These are phyloP conservation scores for Pseudocercospora crystallina DNA, from an alignment of 2,329 filamentous ascomycete genomes.

Conservation along the genomic window DNA sequence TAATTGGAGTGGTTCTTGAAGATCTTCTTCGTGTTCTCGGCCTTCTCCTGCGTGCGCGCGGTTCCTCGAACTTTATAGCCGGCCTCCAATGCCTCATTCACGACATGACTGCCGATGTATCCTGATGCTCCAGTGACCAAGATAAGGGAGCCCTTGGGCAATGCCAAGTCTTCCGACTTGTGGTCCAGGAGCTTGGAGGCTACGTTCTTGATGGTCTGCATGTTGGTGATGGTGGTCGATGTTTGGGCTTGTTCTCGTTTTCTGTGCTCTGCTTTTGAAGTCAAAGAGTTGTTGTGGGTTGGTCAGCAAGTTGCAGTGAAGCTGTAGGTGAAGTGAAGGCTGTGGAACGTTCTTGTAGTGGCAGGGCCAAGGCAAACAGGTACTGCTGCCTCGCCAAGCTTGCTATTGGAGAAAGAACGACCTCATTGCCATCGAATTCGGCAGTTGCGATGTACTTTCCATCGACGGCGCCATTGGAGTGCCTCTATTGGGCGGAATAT, in stretches of 20 bases:
- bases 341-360: too few relatives aligned
- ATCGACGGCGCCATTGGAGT: too few relatives aligned
- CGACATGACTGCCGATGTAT: slow-evolving; percentile 31
- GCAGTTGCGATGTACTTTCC: too few relatives aligned
- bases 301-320: too few relatives aligned
- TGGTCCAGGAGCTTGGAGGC: slow-evolving; percentile 3
- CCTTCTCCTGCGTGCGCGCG: slow-evolving; percentile 24
- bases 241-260: not conserved
- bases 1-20: slow-evolving; percentile 25
- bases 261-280: too few relatives aligned
- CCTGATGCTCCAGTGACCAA: slow-evolving; percentile 34
- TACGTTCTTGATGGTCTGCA: slow-evolving; percentile 2
- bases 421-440: too few relatives aligned
- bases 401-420: too few relatives aligned
- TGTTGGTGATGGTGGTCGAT: not conserved
- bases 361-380: too few relatives aligned
- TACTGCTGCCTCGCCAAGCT: too few relatives aligned
- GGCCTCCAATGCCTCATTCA: slow-evolving; percentile 29
- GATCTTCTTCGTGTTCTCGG: slow-evolving; percentile 21
- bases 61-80: slow-evolving; percentile 34
- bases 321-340: too few relatives aligned
- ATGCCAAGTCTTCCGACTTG: slow-evolving; percentile 9
- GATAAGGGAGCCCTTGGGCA: slow-evolving; percentile 30
- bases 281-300: too few relatives aligned
- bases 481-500: too few relatives aligned